These are phyloP conservation scores for Heritiera fomes DNA, from an alignment of 345 rosid species.

Conservation along the genomic window DNA sequence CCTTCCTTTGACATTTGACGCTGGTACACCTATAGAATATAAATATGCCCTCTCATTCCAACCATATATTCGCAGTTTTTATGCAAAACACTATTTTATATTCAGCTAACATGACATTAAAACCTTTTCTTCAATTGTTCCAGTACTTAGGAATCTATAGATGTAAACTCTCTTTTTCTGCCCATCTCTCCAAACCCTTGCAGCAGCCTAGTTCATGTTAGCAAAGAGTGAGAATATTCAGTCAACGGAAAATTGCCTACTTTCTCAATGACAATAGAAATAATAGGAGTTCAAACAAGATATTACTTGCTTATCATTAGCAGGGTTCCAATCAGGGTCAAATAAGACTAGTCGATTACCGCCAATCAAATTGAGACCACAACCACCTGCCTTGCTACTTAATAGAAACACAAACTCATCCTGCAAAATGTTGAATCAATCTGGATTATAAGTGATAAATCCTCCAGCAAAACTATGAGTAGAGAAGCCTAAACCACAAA, in stretches of 20 bases:
- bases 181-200: constrained; percentile 99
- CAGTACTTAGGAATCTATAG: constrained; percentile 91
- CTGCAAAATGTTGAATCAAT: constrained; percentile 42
- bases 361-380: constrained; percentile 96
- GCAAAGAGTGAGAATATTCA: constrained; percentile 29
- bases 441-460: constrained; percentile 3
- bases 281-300: constrained; percentile 8
- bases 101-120: not conserved
- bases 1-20: constrained; percentile 99
- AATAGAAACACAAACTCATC: constrained; percentile 95
- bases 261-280: not conserved
- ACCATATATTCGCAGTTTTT: not conserved
- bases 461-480: not conserved
- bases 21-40: constrained; percentile 76
- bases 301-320: constrained; percentile 97
- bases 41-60: not conserved
- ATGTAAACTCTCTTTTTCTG: constrained; percentile 97
- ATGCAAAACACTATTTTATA: not conserved
- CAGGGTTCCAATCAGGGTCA: constrained; percentile 99
- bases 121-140: constrained; percentile 99
- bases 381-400: constrained; percentile 99
- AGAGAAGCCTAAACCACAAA: constrained; percentile 10
- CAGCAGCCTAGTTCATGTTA: constrained; percentile 75
- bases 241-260: constrained; percentile 13
- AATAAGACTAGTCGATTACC: constrained; percentile 92